A percentile compares a stretch with the other conserved stretches of the same genome.
Evolutionary conservation across 306 rosid species (phyloP).

Genomic region (Rubus parviflorus): DNA sequence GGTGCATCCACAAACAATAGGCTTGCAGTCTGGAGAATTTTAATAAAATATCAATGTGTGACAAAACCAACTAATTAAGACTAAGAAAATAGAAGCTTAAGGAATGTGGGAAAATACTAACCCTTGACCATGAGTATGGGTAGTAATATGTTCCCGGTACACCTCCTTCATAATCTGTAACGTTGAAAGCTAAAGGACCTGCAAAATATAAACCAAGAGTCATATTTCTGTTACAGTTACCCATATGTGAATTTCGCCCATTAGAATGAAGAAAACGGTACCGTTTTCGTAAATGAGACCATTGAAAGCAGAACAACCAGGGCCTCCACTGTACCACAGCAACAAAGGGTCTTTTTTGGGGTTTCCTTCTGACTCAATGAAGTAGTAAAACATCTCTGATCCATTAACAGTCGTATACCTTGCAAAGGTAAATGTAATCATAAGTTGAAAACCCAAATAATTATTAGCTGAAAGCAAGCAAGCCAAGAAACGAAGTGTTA

Average conservation of each 20-base stretch:
- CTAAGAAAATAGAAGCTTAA: background rate
- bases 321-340: slow-evolving; percentile 25
- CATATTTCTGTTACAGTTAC: background rate
- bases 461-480: background rate
- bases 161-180: slow-evolving; percentile 4
- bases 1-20: slow-evolving; percentile 32
- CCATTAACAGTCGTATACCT: slow-evolving; percentile 11
- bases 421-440: background rate
- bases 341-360: slow-evolving; percentile 17
- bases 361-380: slow-evolving; percentile 19
- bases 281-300: slow-evolving; percentile 20
- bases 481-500: background rate
- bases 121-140: slow-evolving; percentile 27
- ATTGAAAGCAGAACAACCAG: slow-evolving; percentile 26
- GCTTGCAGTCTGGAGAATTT: slow-evolving; percentile 7
- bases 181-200: slow-evolving; percentile 31
- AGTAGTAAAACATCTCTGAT: slow-evolving; percentile 24
- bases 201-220: background rate
- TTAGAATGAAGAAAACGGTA: background rate
- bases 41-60: too few species aligned
- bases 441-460: background rate
- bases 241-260: background rate
- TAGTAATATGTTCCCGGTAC: slow-evolving; percentile 11
- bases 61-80: background rate
- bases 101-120: slow-evolving; percentile 7